Evolutionary conservation across 176 grass and related monocot genomes (phyloP), one percentile per base, ranked within the genome.

Genomic region (Miscanthus lutarioriparius): DNA sequence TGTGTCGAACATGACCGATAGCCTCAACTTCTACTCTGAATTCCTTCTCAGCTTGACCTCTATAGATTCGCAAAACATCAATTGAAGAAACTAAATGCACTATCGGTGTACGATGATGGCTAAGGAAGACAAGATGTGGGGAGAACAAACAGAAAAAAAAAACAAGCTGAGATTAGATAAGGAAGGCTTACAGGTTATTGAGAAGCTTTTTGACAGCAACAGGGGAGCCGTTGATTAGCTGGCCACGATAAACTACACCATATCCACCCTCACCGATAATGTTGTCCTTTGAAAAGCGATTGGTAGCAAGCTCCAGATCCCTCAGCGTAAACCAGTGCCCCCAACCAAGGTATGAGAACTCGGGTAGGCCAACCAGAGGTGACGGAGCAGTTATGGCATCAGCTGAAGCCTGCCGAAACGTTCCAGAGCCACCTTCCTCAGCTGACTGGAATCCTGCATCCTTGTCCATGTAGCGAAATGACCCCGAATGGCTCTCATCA

Each of bases 21-120:
- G 93, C 93, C 77, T 95, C 93, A 86, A 95, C 93, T 90, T 95
- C 93, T 83, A 95, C 93, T 87, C 90, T 82, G 72, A 95, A 95
- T 90, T 95, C 93, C 80, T 95, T 95, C 83, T 95, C 93, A 20
- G 93, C 93, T 86, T 95, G 93, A 37, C 93, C 93, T 72, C 93
- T 95, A 71, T 15, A 88, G 78, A 69, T 78, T 78, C 30, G 49
- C 28, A 82, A 41, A 64, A 80, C 44, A 84, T 81, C 20, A 71
- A 62, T 67, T 35, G 73, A 14, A 79, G 59, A 66, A 78, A 59
- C 10, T 14, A 30, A 73, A 43, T 35, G 7, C 35, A 58, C n/a
- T 61, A 72, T 13, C 51, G 32, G 83, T 72, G 72, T 40, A 62
- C n/a, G 40, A 76, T 44, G 8, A 54, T 39, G 23, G 17, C 27